Base-by-base conservation (phyloP, 768 basidiomycete genomes). In the Russula emetica region DNA sequence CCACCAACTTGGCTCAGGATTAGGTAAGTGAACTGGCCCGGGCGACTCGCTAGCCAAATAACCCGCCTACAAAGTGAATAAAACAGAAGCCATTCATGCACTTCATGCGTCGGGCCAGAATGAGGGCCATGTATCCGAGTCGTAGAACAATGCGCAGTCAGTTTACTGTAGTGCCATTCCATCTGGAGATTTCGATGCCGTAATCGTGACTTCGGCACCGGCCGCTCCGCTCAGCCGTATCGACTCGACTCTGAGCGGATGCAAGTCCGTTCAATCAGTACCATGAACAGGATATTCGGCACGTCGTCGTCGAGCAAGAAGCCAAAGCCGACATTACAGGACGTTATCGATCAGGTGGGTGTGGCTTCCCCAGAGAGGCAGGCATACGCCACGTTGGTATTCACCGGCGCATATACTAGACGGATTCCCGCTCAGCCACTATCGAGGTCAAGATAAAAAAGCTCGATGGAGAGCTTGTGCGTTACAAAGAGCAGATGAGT, bases 371-470 rank as follows among this genome's bases (percentile, higher is more conserved):
- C 32, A 36, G 18, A 52, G 54, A 34, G 56, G 30, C 24, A 34
- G 56, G 30, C 24, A 24, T 47, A 8, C 52, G 20, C 55, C 30
- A 30, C 26, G 22, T 47, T n/a, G 22, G 8, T 26, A 60, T 61
- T 57, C 22, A 62, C 57, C 45, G 62, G 52, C 32, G 44, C 54
- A 36, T 55, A 40, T 18, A 18, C 14, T 40, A 97, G 94, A 97
- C 94, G 73, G 95, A 98, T 73, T 74, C 83, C 0, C 86, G 95
- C 58, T 82, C 92, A 74, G 85, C 86, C 30, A 86, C 90, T 14
- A 90, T 97, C 66, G 94, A 99, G 74, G 95, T 98, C 73, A 99
- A 98, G 79, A 79, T 99, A 69, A 90, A 88, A 78, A 99, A 98
- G 75, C 82, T 99, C 32, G 95, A 98, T 71, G 95, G 87, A 6